Evolutionary conservation across 495 filamentous ascomycete species (phyloP).

Genomic region (Penicillium odoratum): DNA sequence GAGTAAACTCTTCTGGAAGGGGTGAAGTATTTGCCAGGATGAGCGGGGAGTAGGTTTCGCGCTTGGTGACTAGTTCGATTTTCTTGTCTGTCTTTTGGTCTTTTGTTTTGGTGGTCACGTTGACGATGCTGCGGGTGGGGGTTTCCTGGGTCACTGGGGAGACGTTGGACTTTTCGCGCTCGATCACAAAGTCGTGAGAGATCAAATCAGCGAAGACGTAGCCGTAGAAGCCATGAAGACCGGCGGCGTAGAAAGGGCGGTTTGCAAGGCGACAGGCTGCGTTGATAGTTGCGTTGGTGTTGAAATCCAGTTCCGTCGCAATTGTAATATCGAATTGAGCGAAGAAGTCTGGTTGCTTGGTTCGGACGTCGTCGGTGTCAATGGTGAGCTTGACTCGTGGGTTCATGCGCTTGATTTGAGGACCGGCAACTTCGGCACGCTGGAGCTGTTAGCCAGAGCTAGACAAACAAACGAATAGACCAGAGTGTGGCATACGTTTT

Average conservation of each 20-base stretch:
- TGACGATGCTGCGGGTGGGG: constrained; percentile 71
- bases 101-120: constrained; percentile 70
- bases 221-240: constrained; percentile 86
- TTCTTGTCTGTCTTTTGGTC: constrained; percentile 67
- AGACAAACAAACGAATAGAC: not conserved
- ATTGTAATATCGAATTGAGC: constrained; percentile 80
- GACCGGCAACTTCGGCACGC: constrained; percentile 81
- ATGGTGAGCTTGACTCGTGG: constrained; percentile 79
- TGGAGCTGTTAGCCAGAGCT: constrained; percentile 25
- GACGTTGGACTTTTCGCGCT: constrained; percentile 78
- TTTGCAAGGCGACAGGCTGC: constrained; percentile 72
- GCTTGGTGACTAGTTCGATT: constrained; percentile 90
- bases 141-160: constrained; percentile 69
- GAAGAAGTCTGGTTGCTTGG: constrained; percentile 70
- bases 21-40: constrained; percentile 73
- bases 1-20: constrained; percentile 67
- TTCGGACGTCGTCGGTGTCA: constrained; percentile 62
- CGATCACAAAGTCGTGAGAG: constrained; percentile 81
- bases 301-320: constrained; percentile 81
- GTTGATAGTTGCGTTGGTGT: constrained; percentile 74
- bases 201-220: constrained; percentile 94
- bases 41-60: constrained; percentile 83
- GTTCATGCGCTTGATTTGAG: constrained; percentile 79
- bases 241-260: constrained; percentile 84
- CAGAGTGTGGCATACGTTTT: constrained; percentile 55